Percentiles rank a stretch among this genome's conserved stretches.
Conservation (phyloP, 108 stramenopile species). For the Cyclotella choctawhatcheeana region DNA sequence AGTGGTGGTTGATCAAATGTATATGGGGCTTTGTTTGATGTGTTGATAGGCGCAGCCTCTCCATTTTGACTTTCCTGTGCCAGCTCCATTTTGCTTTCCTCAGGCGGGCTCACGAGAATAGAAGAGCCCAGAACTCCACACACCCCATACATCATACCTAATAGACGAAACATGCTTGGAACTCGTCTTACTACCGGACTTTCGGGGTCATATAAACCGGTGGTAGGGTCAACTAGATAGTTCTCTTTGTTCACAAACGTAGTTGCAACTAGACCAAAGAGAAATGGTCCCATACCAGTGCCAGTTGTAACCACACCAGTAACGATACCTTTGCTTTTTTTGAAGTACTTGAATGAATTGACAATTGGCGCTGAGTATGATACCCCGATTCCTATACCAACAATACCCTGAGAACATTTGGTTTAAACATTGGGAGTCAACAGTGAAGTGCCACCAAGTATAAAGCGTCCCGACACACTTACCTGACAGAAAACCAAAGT, state of each 20-base stretch:
- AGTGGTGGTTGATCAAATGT: too few species aligned
- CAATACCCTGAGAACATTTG: too few species aligned
- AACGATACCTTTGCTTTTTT: conserved; percentile 47
- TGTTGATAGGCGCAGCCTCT: too few species aligned
- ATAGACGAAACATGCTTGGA: conserved; percentile 45
- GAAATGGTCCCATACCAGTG: conserved; percentile 48
- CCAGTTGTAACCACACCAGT: conserved; percentile 53
- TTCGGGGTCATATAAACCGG: conserved; percentile 46
- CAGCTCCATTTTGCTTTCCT: too few species aligned
- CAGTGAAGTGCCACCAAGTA: too few species aligned
- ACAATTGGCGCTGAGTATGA: conserved; percentile 54
- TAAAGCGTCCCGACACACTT: too few species aligned
- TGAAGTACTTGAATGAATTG: conserved; percentile 47
- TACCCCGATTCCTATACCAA: conserved; percentile 48
- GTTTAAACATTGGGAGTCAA: too few species aligned
- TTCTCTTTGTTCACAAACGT: conserved; percentile 52
- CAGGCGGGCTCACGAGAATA: conserved; percentile 34
- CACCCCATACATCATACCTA: conserved; percentile 42
- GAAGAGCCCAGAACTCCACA: conserved; percentile 45
- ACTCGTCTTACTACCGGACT: conserved; percentile 49
- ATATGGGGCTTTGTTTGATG: too few species aligned
- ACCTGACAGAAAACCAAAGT: conserved; percentile 37
- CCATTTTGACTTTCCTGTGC: too few species aligned
- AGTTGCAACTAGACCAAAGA: conserved; percentile 45
- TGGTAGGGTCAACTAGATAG: conserved; percentile 38